phyloP scores from a whole-genome alignment of 2,329 filamentous ascomycete genomes.

The Furcasterigmium sp. region DNA sequence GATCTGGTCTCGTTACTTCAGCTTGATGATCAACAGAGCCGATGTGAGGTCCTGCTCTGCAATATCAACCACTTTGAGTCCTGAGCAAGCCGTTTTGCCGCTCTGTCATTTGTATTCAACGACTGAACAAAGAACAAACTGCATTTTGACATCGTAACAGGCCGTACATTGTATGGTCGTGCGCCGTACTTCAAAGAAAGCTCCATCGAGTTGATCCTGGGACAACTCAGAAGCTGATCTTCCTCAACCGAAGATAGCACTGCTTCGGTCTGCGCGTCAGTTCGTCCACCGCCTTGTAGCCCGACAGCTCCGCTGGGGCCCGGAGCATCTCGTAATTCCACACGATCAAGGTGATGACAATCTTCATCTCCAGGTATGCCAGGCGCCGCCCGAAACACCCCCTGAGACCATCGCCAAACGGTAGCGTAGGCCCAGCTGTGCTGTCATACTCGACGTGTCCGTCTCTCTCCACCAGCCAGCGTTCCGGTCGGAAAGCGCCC shows the following conservation, averaged over 20 bases:
- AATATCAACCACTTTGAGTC: too few species aligned
- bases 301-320: slow-evolving; percentile 15
- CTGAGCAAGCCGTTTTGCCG: too few species aligned
- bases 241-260: slow-evolving; percentile 8
- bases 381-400: slow-evolving; percentile 10
- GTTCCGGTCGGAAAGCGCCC: slow-evolving; percentile 1
- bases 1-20: too few species aligned
- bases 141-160: too few species aligned
- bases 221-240: too few species aligned
- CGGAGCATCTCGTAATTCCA: not conserved
- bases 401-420: slow-evolving; percentile 3
- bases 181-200: too few species aligned
- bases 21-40: too few species aligned
- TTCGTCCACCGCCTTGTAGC: slow-evolving; percentile 6
- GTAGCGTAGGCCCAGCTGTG: not conserved
- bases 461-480: slow-evolving; percentile 1
- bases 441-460: not conserved
- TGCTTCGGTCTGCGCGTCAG: slow-evolving; percentile 9
- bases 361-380: not conserved
- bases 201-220: too few species aligned
- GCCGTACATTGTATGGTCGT: too few species aligned
- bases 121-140: too few species aligned
- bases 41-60: too few species aligned
- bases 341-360: not conserved
- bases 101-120: too few species aligned